Base-by-base conservation (phyloP, 2,329 filamentous ascomycete genomes). In the Pyricularia grisea region DNA sequence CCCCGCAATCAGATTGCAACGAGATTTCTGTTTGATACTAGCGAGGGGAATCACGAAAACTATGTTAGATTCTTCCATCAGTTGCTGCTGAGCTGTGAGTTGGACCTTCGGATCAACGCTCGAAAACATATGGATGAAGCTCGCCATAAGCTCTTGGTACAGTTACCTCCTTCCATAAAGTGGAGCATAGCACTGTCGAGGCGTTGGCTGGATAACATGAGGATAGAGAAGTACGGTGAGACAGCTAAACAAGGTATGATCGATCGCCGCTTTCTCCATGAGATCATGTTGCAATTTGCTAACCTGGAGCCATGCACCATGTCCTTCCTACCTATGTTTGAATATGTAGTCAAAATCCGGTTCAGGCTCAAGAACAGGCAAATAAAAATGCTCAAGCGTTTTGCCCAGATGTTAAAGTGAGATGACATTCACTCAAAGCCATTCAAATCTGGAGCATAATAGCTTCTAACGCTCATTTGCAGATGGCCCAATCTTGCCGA, bases 1-100 rank as follows among this genome's bases (percentile, higher is more conserved):
- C 85, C 85, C 4, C 86, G 86, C 74, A 92, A 92, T 73, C 91
- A 93, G 74, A 88, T 92, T 27, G 87, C 90, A 28, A 91, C 91
- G 3, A 87, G 88, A 68, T 92, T 90, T 77, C 90, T 93, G 70
- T 88, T 89, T 71, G 86, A 90, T 73, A 83, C 83, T 14, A 81
- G 83, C 69, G 81, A 83, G 50, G 80, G 81, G 23, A 88, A 89
- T 72, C 80, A 84, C 65, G 78, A 81, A 23, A 83, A 84, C 70
- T 90, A 90, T 73, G 84, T 85, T 70, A 84, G 83, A 30, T 93
- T 93, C 79, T 92, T 92, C 76, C 90, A 92, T 75, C 91, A 93
- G 77, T 79, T 93, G n/a, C 81, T 93, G 3, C 83, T 93, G 61
- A 90, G 89, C 71, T 82, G 91, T 66, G 91, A 93, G 77, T 81